A percentile compares a stretch with the other conserved stretches of the same genome.
Conservation (phyloP, 768 basidiomycete genomes). For the Suillus weaverae region DNA sequence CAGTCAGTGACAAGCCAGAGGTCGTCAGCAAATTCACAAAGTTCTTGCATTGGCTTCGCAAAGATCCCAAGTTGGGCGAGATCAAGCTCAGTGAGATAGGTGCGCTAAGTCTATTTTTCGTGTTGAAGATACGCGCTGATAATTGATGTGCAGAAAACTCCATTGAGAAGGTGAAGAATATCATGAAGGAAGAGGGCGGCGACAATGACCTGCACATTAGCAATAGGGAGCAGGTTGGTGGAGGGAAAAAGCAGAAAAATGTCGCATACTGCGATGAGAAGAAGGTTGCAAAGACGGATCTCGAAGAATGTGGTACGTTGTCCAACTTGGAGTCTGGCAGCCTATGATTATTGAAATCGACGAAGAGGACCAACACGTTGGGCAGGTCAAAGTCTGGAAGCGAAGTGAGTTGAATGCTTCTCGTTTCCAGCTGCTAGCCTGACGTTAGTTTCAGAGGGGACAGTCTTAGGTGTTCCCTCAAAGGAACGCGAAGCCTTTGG, state of each 20-base stretch:
- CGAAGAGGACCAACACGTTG: not conserved
- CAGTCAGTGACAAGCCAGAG: too few relatives aligned
- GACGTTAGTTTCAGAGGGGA: conserved; percentile 5
- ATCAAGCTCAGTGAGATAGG: conserved; percentile 1
- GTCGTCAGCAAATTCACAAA: not conserved
- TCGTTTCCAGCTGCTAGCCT: not conserved
- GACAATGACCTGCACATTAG: not conserved
- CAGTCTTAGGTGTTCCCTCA: not conserved
- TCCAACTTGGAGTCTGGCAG: not conserved
- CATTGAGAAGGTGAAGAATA: conserved; percentile 6
- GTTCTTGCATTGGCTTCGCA: not conserved
- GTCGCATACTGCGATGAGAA: conserved; percentile 15
- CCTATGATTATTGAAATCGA: not conserved
- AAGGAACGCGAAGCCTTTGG: conserved; percentile 11
- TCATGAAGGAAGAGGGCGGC: conserved; percentile 6
- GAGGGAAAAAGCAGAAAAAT: conserved; percentile 15
- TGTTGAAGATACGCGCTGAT: not conserved
- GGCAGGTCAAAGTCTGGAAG: conserved; percentile 4
- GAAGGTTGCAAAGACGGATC: conserved; percentile 9
- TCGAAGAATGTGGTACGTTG: conserved; percentile 12
- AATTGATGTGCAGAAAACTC: not conserved
- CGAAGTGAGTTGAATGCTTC: not conserved
- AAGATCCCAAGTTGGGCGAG: conserved; percentile 4
- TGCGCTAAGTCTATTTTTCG: not conserved
- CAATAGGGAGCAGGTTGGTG: conserved; percentile 7